Conservation (phyloP, 2,329 filamentous ascomycete genomes). For the Sporothrix dimorphospora region DNA sequence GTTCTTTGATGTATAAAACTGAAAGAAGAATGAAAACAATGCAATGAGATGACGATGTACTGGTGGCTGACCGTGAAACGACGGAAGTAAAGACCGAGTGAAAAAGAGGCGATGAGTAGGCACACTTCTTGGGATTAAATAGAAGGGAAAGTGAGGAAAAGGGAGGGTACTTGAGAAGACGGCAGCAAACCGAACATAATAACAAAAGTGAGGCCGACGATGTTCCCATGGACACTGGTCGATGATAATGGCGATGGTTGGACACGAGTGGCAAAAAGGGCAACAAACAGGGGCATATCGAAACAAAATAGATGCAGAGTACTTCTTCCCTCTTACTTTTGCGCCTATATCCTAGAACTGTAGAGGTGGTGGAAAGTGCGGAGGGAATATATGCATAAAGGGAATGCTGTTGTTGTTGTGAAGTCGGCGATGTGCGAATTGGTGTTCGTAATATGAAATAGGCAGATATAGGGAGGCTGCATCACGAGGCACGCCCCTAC, state of each 20-base stretch:
- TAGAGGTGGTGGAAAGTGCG: background rate
- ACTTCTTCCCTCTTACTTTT: background rate
- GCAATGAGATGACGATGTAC: background rate
- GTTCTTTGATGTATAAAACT: background rate
- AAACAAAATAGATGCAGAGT: background rate
- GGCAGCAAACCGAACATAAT: background rate
- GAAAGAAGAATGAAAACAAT: background rate
- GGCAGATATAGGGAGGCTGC: constrained; percentile 9
- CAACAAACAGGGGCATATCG: background rate
- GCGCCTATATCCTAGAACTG: background rate
- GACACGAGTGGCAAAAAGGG: background rate
- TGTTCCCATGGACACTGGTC: background rate
- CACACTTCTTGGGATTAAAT: background rate
- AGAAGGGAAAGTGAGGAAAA: background rate
- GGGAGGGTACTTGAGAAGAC: background rate
- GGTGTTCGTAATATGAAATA: constrained; percentile 8
- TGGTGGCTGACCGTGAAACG: background rate
- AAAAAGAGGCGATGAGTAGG: background rate
- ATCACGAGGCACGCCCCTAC: constrained; percentile 1
- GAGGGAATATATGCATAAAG: background rate
- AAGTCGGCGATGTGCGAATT: background rate
- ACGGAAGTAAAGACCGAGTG: constrained; percentile 16
- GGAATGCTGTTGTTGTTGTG: background rate
- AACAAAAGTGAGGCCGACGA: background rate
- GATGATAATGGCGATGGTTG: background rate